phyloP scores from a whole-genome alignment of 305 asterid species.

The Fraxinus paxiana region DNA sequence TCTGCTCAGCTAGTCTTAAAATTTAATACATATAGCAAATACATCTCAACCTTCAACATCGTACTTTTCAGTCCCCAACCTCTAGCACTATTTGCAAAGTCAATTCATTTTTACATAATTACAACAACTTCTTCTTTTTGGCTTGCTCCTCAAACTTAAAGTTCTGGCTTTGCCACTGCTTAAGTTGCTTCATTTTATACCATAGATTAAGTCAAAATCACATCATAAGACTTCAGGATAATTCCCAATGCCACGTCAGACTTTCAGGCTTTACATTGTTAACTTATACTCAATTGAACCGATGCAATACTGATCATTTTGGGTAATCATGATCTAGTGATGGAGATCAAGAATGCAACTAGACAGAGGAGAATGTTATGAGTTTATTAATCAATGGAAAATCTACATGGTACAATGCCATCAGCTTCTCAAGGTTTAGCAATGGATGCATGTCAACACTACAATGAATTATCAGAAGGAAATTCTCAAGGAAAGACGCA shows the following conservation, averaged over 20 bases:
- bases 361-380: background rate
- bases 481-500: slow-evolving; percentile 26
- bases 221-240: background rate
- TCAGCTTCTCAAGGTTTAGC: background rate
- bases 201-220: background rate
- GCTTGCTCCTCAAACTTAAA: background rate
- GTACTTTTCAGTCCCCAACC: background rate
- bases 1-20: background rate
- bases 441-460: background rate
- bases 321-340: background rate
- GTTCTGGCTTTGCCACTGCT: background rate
- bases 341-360: background rate
- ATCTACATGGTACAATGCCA: background rate
- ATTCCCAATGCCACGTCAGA: background rate
- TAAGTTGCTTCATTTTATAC: background rate
- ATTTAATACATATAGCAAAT: background rate
- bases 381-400: background rate
- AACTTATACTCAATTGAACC: background rate
- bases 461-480: background rate
- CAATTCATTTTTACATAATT: background rate
- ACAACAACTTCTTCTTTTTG: background rate
- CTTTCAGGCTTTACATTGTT: background rate
- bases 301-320: background rate
- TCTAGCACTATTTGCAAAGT: background rate
- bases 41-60: background rate